These are phyloP conservation scores for Colletotrichum simmondsii DNA, from an alignment of 2,329 filamentous ascomycete species.

Conservation along the genomic window DNA sequence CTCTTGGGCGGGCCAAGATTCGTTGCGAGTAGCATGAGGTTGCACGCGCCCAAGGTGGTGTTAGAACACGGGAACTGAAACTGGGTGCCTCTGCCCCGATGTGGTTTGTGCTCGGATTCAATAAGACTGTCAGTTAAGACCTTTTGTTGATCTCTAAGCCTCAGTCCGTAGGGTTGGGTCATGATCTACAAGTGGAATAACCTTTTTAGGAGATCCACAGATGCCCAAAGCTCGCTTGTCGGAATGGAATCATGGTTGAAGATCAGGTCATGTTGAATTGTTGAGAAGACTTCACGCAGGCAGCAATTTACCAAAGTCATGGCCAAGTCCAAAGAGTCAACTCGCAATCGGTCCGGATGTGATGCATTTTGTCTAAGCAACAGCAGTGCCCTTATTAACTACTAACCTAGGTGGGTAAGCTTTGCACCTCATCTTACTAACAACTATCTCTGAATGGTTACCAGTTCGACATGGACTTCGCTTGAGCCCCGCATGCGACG, in stretches of 20 bases:
- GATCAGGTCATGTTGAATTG: not conserved
- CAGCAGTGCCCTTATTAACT: not conserved
- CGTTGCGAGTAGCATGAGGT: not conserved
- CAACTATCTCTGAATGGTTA: not conserved
- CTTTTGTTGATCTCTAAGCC: conserved; percentile 9
- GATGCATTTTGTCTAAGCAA: too few species aligned
- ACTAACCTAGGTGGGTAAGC: not conserved
- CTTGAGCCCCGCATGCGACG: not conserved
- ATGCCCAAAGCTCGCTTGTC: not conserved
- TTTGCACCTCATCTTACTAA: not conserved
- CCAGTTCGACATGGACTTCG: not conserved
- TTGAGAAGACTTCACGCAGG: not conserved
- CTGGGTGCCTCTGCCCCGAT: not conserved
- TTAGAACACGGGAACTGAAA: conserved; percentile 4
- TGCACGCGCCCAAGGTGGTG: not conserved
- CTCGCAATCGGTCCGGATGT: too few species aligned
- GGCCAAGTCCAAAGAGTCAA: too few species aligned
- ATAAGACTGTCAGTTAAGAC: not conserved
- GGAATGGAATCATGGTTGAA: not conserved
- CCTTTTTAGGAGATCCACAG: not conserved
- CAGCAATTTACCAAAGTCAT: not conserved
- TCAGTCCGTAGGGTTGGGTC: conserved; percentile 16
- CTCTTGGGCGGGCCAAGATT: not conserved
- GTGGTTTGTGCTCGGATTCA: conserved; percentile 1
- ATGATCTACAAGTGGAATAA: not conserved